Conservation (phyloP, 495 filamentous ascomycete genomes). For the Penicillium salamii region DNA sequence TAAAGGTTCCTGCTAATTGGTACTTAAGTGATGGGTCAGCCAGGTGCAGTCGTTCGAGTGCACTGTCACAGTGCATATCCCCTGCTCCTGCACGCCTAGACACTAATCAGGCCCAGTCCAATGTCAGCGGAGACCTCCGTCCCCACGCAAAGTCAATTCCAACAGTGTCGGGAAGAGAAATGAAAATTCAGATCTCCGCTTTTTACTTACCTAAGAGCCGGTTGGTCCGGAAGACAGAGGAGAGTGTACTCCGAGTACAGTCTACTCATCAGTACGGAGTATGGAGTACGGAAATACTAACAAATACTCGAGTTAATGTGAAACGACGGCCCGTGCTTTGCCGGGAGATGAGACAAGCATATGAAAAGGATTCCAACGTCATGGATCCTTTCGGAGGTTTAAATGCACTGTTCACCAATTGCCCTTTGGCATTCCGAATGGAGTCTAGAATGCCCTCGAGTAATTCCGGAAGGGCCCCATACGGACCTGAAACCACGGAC, state of each 20-base stretch:
- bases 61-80: not conserved
- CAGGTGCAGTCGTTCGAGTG: too few species aligned
- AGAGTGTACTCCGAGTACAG: too few species aligned
- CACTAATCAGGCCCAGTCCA: not conserved
- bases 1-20: too few species aligned
- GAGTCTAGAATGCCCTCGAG: too few species aligned
- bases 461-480: not conserved
- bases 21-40: not conserved
- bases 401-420: not conserved
- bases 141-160: slow-evolving; percentile 1
- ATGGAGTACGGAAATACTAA: too few species aligned
- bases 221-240: too few species aligned
- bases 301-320: slow-evolving; percentile 18
- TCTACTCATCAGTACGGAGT: too few species aligned
- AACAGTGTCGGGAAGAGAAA: not conserved
- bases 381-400: not conserved
- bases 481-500: not conserved
- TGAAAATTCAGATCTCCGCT: slow-evolving; percentile 21
- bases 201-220: slow-evolving; percentile 3
- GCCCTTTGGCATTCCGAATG: too few species aligned
- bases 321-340: slow-evolving; percentile 23
- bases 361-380: not conserved
- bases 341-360: slow-evolving; percentile 7
- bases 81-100: not conserved
- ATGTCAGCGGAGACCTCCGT: not conserved